Conservation (phyloP, 345 rosid genomes). For the Citrus unshiu region DNA sequence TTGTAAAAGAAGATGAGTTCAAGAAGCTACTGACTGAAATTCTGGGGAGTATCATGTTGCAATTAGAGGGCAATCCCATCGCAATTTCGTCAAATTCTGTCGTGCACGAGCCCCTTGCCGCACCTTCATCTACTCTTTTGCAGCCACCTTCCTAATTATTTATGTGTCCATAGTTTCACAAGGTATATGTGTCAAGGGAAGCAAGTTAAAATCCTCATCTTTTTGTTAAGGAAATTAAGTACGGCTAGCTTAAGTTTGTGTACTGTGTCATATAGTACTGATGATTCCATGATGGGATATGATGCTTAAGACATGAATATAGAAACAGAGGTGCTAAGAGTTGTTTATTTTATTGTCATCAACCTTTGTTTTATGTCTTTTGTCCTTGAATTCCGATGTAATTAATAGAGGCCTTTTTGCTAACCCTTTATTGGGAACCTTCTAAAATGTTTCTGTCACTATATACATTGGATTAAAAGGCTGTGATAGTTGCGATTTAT, state of each 20-base stretch:
- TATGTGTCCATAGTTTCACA: not conserved
- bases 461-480: too few species aligned
- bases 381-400: not conserved
- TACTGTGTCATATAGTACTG: not conserved
- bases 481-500: not conserved
- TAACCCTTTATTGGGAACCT: not conserved
- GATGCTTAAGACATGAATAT: not conserved
- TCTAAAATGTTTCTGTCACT: not conserved
- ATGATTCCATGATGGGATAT: not conserved
- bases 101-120: constrained; percentile 81
- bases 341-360: not conserved
- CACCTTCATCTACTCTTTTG: constrained; percentile 49
- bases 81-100: constrained; percentile 77
- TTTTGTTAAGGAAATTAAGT: not conserved
- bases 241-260: constrained; percentile 6
- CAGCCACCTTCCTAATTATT: constrained; percentile 29
- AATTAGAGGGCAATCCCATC: constrained; percentile 69
- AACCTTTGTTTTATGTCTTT: not conserved
- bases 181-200: not conserved
- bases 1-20: constrained; percentile 81
- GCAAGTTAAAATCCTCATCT: not conserved
- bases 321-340: not conserved
- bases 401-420: not conserved
- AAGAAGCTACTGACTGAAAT: constrained; percentile 66
- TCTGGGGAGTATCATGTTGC: constrained; percentile 81